A percentile compares a stretch with the other conserved stretches of the same genome.
These are phyloP conservation scores for Teunomyces gatunensis DNA, from an alignment of 805 yeast genomes.

Conservation along the genomic window DNA sequence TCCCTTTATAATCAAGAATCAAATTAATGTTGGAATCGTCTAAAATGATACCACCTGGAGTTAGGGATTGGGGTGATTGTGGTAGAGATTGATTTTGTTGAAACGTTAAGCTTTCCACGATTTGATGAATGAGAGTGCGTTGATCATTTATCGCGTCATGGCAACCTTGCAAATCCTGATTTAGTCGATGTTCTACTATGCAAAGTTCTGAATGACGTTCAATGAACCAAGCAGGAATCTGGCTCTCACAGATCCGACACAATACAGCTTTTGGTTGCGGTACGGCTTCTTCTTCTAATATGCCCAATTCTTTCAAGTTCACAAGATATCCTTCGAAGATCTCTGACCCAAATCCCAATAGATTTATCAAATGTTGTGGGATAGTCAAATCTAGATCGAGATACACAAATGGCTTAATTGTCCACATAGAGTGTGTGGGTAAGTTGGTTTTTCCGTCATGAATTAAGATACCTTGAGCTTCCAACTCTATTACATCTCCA, in stretches of 20 bases:
- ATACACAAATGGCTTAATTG: slow-evolving; percentile 72
- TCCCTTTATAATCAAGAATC: slow-evolving; percentile 55
- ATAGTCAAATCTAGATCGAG: slow-evolving; percentile 63
- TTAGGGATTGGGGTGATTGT: slow-evolving; percentile 12
- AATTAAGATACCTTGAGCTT: slow-evolving; percentile 90
- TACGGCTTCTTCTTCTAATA: slow-evolving; percentile 58
- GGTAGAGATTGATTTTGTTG: slow-evolving; percentile 10
- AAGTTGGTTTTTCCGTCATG: slow-evolving; percentile 54
- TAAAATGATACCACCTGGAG: slow-evolving; percentile 13
- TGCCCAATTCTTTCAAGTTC: slow-evolving; percentile 59
- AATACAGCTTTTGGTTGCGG: slow-evolving; percentile 82
- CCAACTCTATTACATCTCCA: slow-evolving; percentile 68
- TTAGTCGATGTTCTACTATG: slow-evolving; percentile 77
- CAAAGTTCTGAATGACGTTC: slow-evolving; percentile 90
- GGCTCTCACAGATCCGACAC: slow-evolving; percentile 89
- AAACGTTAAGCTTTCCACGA: slow-evolving; percentile 40
- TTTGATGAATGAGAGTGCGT: slow-evolving; percentile 44
- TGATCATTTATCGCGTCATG: slow-evolving; percentile 82
- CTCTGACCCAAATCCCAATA: slow-evolving; percentile 86
- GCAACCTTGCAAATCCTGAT: slow-evolving; percentile 66
- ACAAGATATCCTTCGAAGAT: slow-evolving; percentile 73
- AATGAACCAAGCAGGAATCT: slow-evolving; percentile 94
- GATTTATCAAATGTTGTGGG: slow-evolving; percentile 66
- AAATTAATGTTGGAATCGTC: slow-evolving; percentile 8
- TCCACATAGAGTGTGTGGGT: slow-evolving; percentile 91